phyloP scores from a whole-genome alignment of 305 asterid genomes.

The Solanum hybrid region DNA sequence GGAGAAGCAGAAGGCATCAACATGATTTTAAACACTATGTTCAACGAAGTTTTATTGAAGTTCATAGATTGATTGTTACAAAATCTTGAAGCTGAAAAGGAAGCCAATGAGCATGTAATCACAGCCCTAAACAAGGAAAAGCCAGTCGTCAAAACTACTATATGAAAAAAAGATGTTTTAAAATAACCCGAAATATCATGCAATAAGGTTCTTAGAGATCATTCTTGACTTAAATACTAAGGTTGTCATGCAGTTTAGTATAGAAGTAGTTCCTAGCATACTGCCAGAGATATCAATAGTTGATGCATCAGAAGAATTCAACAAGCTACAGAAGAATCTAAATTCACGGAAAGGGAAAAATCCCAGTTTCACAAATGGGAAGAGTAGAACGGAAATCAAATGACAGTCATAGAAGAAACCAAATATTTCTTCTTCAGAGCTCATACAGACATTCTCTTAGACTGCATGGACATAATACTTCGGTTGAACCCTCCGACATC shows the following conservation, averaged over 20 bases:
- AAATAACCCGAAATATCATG: neutral
- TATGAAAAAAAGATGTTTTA: neutral
- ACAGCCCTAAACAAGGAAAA: constrained; percentile 59
- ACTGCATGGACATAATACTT: constrained; percentile 27
- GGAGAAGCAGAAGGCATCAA: constrained; percentile 3
- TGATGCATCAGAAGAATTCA: neutral
- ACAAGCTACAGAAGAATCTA: neutral
- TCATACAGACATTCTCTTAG: constrained; percentile 10
- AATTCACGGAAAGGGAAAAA: neutral
- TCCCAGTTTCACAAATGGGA: neutral
- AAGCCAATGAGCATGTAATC: constrained; percentile 40
- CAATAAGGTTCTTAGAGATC: neutral
- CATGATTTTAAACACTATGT: neutral
- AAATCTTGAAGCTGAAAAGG: constrained; percentile 33
- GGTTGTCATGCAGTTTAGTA: neutral
- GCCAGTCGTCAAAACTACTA: constrained; percentile 28
- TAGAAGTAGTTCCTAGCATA: neutral
- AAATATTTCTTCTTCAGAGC: constrained; percentile 19
- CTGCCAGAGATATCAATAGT: neutral
- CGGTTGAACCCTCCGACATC: constrained; percentile 47
- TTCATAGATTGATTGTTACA: neutral
- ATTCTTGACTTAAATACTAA: neutral
- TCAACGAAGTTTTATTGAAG: neutral
- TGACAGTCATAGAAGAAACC: constrained; percentile 14
- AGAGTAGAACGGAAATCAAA: constrained; percentile 6